Percentiles rank a stretch among this genome's conserved stretches.
These are phyloP conservation scores for Przewalskia tangutica DNA, from an alignment of 257 asterid genomes.

Conservation along the genomic window DNA sequence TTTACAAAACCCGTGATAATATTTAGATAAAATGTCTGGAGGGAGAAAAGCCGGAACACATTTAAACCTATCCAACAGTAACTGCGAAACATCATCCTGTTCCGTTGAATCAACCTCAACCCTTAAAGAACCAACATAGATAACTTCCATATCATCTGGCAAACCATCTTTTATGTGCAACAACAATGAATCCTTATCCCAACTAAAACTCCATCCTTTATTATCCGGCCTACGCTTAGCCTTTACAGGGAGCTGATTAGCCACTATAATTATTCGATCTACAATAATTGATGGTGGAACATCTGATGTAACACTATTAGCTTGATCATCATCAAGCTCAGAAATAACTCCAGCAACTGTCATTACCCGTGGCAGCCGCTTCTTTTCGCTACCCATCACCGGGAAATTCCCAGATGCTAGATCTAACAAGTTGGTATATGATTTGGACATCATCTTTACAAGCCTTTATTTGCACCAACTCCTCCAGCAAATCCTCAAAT, in stretches of 20 bases:
- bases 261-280: slow-evolving; percentile 41
- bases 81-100: slow-evolving; percentile 48
- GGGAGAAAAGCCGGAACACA: slow-evolving; percentile 50
- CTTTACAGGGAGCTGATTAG: slow-evolving; percentile 43
- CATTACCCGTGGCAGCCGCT: slow-evolving; percentile 43
- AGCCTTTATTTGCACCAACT: slow-evolving; percentile 8
- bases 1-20: slow-evolving; percentile 47
- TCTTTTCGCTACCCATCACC: slow-evolving; percentile 31
- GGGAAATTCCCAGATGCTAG: slow-evolving; percentile 48
- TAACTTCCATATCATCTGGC: slow-evolving; percentile 41
- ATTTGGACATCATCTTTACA: slow-evolving; percentile 43
- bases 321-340: slow-evolving; percentile 44
- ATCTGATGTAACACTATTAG: slow-evolving; percentile 41
- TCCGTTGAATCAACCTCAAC: slow-evolving; percentile 38
- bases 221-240: slow-evolving; percentile 39
- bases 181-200: slow-evolving; percentile 45
- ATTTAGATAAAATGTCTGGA: slow-evolving; percentile 29
- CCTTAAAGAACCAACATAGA: slow-evolving; percentile 40
- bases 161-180: slow-evolving; percentile 43
- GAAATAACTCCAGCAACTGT: slow-evolving; percentile 49
- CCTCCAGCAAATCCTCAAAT: background rate
- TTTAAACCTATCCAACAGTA: slow-evolving; percentile 38
- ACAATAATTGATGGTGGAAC: slow-evolving; percentile 26
- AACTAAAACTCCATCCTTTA: slow-evolving; percentile 42
- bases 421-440: slow-evolving; percentile 42